Conservation (phyloP, 192 early-diverging fungal genomes). For the Gonapodya prolifera region DNA sequence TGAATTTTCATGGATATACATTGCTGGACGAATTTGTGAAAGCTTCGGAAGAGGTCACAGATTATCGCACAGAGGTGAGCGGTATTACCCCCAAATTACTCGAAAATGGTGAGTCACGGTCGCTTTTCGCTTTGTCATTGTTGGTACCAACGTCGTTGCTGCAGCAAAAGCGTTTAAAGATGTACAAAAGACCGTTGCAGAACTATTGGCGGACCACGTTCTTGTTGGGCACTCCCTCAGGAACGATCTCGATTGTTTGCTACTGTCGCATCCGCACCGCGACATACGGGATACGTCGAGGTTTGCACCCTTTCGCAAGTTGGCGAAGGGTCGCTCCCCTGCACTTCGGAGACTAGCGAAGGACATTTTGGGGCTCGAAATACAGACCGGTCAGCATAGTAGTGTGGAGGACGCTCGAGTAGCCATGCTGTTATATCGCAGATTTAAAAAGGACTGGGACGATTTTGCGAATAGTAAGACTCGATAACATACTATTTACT, state of each 20-base stretch:
- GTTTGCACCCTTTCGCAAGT: constrained; percentile 60
- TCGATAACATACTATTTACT: too few species aligned
- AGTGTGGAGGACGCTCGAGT: constrained; percentile 84
- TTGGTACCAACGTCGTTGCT: not conserved
- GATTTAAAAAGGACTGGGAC: constrained; percentile 77
- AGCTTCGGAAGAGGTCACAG: constrained; percentile 72
- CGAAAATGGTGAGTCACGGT: constrained; percentile 21
- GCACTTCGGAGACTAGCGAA: constrained; percentile 65
- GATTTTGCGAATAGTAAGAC: too few species aligned
- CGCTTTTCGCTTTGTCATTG: constrained; percentile 6
- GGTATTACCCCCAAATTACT: constrained; percentile 78
- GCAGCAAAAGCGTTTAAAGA: constrained; percentile 57
- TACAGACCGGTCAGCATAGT: constrained; percentile 79
- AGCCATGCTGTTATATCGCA: constrained; percentile 79
- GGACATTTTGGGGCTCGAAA: constrained; percentile 57
- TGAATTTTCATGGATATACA: constrained; percentile 84
- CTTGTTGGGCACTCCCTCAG: constrained; percentile 84
- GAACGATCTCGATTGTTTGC: constrained; percentile 73
- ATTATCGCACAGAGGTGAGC: constrained; percentile 84
- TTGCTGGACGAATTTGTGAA: constrained; percentile 76
- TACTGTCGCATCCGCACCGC: constrained; percentile 65
- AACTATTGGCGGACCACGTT: constrained; percentile 70
- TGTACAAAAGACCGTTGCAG: constrained; percentile 67
- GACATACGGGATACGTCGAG: constrained; percentile 72
- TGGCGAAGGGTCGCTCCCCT: constrained; percentile 49